These are phyloP conservation scores for Moniliella sp. DNA, from an alignment of 1,284 basidiomycete species.

Conservation along the genomic window DNA sequence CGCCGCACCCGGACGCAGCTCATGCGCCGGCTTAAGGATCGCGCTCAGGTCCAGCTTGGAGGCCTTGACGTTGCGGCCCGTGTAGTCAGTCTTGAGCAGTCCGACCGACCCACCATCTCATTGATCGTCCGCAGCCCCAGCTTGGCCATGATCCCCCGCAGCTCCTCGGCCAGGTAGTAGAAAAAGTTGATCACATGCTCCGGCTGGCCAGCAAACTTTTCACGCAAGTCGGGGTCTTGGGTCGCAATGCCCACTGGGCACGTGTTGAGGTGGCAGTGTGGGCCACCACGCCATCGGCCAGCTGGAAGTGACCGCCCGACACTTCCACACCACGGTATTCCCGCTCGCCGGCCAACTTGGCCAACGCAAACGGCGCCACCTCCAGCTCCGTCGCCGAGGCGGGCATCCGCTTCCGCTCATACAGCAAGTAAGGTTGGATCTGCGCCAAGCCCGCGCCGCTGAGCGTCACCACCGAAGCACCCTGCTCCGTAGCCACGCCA, in stretches of 20 bases:
- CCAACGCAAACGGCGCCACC: too few species aligned
- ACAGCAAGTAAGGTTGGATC: constrained; percentile 30
- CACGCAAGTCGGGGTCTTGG: constrained; percentile 24
- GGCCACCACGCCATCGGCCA: constrained; percentile 3
- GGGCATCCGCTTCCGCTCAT: too few species aligned
- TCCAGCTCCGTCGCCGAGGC: too few species aligned
- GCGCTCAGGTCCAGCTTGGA: constrained; percentile 16
- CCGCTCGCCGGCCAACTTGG: too few species aligned
- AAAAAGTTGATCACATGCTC: constrained; percentile 30
- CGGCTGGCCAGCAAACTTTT: constrained; percentile 26
- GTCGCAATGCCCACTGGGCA: constrained; percentile 21
- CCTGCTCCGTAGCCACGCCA: too few species aligned
- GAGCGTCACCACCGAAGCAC: too few species aligned
- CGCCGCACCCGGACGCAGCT: constrained; percentile 29
- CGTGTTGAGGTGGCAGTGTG: constrained; percentile 10
- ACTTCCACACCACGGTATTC: too few species aligned
- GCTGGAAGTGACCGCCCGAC: too few species aligned
- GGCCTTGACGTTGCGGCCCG: constrained; percentile 20
- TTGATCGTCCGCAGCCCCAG: constrained; percentile 26
- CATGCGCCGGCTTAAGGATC: constrained; percentile 22
- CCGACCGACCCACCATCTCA: constrained; percentile 27
- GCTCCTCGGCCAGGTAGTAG: constrained; percentile 24
- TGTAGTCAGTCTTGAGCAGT: constrained; percentile 21
- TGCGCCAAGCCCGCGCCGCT: too few species aligned
- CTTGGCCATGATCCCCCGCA: constrained; percentile 26